Conservation (phyloP, 73 alveolate species). For the Paraurostyla sp. region DNA sequence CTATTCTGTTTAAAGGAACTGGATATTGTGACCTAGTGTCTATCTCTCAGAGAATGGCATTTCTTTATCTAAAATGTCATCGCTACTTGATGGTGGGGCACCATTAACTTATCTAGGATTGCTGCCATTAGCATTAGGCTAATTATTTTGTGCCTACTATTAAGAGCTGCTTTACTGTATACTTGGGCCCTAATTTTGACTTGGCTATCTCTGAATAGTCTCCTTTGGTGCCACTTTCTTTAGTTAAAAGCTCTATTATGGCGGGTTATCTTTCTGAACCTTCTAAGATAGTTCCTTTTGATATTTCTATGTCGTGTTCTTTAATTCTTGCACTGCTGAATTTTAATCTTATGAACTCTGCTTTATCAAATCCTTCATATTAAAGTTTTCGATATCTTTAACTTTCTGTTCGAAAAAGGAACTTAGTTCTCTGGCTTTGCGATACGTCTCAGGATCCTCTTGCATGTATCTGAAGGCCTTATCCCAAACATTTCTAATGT, state of each 20-base stretch:
- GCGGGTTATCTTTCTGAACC: slow-evolving; percentile 1
- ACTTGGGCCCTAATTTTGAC: no score
- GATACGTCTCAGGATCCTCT: neutral
- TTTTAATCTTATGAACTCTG: neutral
- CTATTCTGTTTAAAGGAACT: slow-evolving; percentile 31
- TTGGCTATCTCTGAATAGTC: no score
- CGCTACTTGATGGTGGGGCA: neutral
- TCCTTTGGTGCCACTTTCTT: neutral
- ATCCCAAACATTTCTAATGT: slow-evolving; percentile 22
- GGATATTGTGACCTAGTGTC: slow-evolving; percentile 55
- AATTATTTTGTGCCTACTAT: no score
- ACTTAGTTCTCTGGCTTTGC: slow-evolving; percentile 24
- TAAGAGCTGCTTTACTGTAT: no score
- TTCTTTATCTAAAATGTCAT: neutral
- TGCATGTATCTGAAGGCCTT: slow-evolving; percentile 11
- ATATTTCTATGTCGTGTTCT: neutral
- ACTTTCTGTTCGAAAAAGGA: slow-evolving; percentile 1
- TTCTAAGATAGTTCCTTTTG: slow-evolving; percentile 5
- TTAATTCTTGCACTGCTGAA: slow-evolving; percentile 16
- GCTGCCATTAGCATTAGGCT: neutral
- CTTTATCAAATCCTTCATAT: neutral
- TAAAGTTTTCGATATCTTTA: slow-evolving; percentile 4
- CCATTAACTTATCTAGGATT: neutral
- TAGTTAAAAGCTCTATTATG: neutral
- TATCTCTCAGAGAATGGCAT: slow-evolving; percentile 57